These are phyloP conservation scores for Sporisorium sorghi DNA, from an alignment of 1,284 basidiomycete genomes.

Conservation along the genomic window DNA sequence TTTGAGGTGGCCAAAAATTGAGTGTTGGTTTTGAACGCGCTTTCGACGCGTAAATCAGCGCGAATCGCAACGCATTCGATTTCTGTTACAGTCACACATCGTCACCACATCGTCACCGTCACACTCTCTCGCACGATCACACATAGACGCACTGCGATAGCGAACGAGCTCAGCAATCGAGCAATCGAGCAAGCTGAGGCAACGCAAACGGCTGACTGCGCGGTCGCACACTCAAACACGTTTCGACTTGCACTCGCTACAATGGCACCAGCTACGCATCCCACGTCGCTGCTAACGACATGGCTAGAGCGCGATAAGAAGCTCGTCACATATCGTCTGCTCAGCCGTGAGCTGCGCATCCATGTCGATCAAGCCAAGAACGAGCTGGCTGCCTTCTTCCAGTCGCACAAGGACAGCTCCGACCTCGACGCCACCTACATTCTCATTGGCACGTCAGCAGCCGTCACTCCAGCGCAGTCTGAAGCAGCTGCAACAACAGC, in stretches of 20 bases:
- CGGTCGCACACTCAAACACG: neutral
- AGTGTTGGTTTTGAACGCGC: slow-evolving; percentile 36
- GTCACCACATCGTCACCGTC: no score
- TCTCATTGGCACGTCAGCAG: slow-evolving; percentile 27
- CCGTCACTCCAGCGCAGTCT: slow-evolving; percentile 1
- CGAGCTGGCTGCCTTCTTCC: slow-evolving; percentile 37
- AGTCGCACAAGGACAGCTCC: slow-evolving; percentile 27
- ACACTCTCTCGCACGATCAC: neutral
- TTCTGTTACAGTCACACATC: no score
- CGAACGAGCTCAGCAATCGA: neutral
- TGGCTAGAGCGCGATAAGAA: slow-evolving; percentile 58
- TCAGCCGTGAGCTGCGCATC: slow-evolving; percentile 55
- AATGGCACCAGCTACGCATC: slow-evolving; percentile 30
- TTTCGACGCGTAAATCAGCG: slow-evolving; percentile 34
- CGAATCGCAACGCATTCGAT: no score
- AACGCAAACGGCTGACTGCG: neutral
- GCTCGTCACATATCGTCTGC: slow-evolving; percentile 56
- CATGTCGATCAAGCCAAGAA: slow-evolving; percentile 55
- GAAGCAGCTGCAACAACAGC: neutral
- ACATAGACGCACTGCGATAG: neutral
- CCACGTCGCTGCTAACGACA: slow-evolving; percentile 39
- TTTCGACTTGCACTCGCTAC: no score
- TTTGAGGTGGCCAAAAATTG: neutral
- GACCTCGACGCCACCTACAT: slow-evolving; percentile 45
- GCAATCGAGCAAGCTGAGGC: neutral